Percentiles rank a stretch among this genome's conserved stretches.
Conservation (phyloP, 345 rosid genomes). For the Eucalyptus microcorys region DNA sequence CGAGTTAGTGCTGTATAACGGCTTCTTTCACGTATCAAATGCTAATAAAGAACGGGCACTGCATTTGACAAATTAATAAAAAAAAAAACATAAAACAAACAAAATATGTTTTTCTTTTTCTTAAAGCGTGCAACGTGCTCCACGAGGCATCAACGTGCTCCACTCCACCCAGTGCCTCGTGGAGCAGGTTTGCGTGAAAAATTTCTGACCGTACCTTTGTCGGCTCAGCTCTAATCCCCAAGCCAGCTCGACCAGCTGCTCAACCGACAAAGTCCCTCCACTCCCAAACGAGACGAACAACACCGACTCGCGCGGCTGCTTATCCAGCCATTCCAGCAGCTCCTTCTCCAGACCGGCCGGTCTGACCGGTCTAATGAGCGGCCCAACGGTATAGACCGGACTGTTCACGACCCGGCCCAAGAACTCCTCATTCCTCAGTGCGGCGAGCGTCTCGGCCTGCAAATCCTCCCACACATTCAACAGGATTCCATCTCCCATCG, state of each 20-base stretch:
- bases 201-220: background rate
- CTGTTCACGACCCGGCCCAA: constrained; percentile 3
- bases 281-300: constrained; percentile 62
- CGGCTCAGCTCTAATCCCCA: constrained; percentile 53
- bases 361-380: constrained; percentile 6
- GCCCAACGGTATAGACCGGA: constrained; percentile 40
- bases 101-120: background rate
- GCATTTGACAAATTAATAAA: too few species aligned
- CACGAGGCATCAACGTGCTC: background rate
- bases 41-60: background rate
- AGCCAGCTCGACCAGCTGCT: constrained; percentile 51
- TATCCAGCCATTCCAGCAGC: constrained; percentile 32
- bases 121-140: background rate
- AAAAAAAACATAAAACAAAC: too few species aligned
- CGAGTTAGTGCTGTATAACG: background rate
- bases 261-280: constrained; percentile 41
- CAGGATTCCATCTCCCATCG: constrained; percentile 37
- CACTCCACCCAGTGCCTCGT: background rate
- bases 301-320: constrained; percentile 36
- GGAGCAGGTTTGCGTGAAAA: background rate
- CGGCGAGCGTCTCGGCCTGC: constrained; percentile 15
- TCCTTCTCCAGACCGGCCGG: background rate
- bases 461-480: constrained; percentile 54
- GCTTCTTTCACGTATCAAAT: background rate
- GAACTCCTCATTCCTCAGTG: constrained; percentile 10